Percentiles rank a stretch among this genome's conserved stretches.
phyloP scores from a whole-genome alignment of 805 yeast species.

The Hanseniaspora meyeri region DNA sequence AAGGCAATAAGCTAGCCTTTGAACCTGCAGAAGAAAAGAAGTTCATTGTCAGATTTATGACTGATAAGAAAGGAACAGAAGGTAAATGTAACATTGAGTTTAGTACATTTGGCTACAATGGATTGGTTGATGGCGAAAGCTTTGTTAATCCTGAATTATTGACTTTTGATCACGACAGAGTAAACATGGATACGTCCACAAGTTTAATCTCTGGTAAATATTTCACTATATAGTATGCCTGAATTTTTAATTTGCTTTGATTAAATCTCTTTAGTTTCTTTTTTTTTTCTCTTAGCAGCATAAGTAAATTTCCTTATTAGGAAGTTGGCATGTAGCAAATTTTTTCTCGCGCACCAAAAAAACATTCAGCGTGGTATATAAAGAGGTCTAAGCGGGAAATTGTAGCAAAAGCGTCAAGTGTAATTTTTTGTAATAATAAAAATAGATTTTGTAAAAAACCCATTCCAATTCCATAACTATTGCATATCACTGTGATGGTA shows the following conservation, averaged over 20 bases:
- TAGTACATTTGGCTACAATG: conserved; percentile 29
- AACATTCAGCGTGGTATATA: background rate
- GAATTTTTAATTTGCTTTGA: background rate
- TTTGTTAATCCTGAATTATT: background rate
- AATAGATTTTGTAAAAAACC: too few species aligned
- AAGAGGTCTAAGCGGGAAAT: too few species aligned
- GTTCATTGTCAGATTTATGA: conserved; percentile 75
- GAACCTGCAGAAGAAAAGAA: conserved; percentile 40
- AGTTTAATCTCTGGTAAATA: conserved; percentile 11
- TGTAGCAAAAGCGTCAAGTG: too few species aligned
- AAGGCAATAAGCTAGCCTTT: conserved; percentile 30
- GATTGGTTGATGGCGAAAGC: background rate
- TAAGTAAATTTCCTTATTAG: background rate
- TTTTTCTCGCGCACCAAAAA: too few species aligned
- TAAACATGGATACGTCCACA: background rate
- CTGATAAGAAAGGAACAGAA: conserved; percentile 60
- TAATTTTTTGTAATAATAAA: too few species aligned
- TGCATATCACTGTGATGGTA: too few species aligned
- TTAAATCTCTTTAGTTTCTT: background rate
- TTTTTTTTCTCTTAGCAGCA: background rate
- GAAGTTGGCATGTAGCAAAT: background rate
- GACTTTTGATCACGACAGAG: background rate
- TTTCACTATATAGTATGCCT: background rate
- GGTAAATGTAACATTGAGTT: conserved; percentile 64
- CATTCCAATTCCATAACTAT: too few species aligned